Evolutionary conservation across 352 stramenopile species (phyloP).

Genomic region (Phytophthora fragariaefolia): DNA sequence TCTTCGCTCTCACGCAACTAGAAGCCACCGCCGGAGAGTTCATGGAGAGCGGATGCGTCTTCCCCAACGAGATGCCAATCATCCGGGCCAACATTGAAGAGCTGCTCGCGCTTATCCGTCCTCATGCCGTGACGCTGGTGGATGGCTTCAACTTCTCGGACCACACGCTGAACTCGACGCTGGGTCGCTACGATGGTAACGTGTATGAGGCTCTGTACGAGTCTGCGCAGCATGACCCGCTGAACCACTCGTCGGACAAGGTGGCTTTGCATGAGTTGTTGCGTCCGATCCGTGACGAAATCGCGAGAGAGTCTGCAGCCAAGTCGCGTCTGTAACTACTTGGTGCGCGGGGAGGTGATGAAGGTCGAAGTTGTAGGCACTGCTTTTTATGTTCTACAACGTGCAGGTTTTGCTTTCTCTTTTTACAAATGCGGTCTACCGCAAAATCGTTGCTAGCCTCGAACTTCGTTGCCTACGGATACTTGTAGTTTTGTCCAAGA

Average conservation of each 20-base stretch:
- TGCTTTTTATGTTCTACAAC: no score
- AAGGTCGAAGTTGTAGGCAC: background rate
- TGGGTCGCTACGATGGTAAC: constrained; percentile 76
- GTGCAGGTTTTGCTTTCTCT: no score
- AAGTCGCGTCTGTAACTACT: constrained; percentile 43
- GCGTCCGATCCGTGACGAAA: constrained; percentile 64
- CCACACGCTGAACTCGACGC: constrained; percentile 70
- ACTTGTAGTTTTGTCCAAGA: no score
- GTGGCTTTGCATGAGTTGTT: constrained; percentile 70
- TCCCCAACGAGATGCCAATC: constrained; percentile 46
- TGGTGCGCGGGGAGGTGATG: background rate
- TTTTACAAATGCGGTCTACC: no score
- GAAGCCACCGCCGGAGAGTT: constrained; percentile 68
- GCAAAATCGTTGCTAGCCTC: no score
- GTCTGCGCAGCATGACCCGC: constrained; percentile 61
- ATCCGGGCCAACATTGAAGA: constrained; percentile 63
- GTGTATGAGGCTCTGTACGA: constrained; percentile 78
- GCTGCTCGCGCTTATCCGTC: constrained; percentile 57
- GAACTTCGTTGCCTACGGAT: no score
- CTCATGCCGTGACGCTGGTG: constrained; percentile 75
- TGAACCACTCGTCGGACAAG: constrained; percentile 70
- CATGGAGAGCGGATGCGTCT: constrained; percentile 67
- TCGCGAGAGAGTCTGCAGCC: constrained; percentile 20
- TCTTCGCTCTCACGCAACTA: constrained; percentile 82
- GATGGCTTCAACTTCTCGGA: constrained; percentile 87